A percentile compares a stretch with the other conserved stretches of the same genome.
phyloP scores from a whole-genome alignment of 2,329 filamentous ascomycete species.

The Exophiala lecanii-corni region DNA sequence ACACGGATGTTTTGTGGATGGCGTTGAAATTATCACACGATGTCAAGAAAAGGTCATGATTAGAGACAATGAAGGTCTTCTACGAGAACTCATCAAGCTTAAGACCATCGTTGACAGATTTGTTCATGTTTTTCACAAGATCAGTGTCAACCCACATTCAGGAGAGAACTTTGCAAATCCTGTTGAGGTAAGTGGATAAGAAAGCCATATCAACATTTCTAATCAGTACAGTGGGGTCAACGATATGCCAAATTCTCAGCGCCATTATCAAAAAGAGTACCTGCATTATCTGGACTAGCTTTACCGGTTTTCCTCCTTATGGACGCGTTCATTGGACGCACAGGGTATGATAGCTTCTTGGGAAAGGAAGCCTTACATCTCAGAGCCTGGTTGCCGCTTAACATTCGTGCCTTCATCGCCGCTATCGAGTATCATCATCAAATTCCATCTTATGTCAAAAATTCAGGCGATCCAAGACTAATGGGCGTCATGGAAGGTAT shows the following conservation, averaged over 20 bases:
- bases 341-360: conserved; percentile 10
- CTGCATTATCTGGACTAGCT: conserved; percentile 13
- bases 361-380: conserved; percentile 12
- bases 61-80: conserved; percentile 14
- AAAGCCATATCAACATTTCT: not conserved
- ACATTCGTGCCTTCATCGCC: conserved; percentile 18
- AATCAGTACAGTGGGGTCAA: conserved; percentile 12
- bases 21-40: conserved; percentile 15
- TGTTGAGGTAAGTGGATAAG: conserved; percentile 9
- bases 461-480: conserved; percentile 15
- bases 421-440: conserved; percentile 17
- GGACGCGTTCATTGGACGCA: conserved; percentile 16
- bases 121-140: conserved; percentile 16
- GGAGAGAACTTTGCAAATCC: conserved; percentile 19
- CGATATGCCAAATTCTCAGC: conserved; percentile 18
- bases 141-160: conserved; percentile 16
- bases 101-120: conserved; percentile 16
- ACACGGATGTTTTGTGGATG: conserved; percentile 15
- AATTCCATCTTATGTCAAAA: conserved; percentile 11
- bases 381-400: conserved; percentile 14
- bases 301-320: conserved; percentile 16
- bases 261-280: conserved; percentile 15
- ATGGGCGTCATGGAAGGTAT: conserved; percentile 19
- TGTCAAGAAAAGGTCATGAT: conserved; percentile 17
- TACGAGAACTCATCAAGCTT: conserved; percentile 14